Evolutionary conservation across 2,329 filamentous ascomycete species (phyloP), one percentile per base, ranked within the genome.

Genomic region (Phialophora macrospora): DNA sequence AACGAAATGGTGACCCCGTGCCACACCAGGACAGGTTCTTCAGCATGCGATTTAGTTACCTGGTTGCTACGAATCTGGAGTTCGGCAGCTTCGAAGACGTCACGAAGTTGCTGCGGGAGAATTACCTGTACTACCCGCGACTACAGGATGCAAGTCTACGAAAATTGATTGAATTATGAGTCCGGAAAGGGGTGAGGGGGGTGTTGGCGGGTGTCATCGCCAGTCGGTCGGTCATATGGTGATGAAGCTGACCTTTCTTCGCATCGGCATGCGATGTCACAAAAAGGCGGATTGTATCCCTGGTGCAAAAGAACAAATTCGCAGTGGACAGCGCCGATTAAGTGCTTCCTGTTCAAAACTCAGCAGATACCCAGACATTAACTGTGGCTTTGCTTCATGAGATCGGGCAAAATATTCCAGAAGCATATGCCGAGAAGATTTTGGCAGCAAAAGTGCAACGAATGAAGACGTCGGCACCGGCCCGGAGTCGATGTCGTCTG

Each of bases 301-400:
- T 34, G 11, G 9, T 12, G 32, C 32, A 34, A 34, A 34, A 12
- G 9, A 34, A 34, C 9, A 34, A 34, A 12, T 12, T 12, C 32
- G 32, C 32, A 34, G 32, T 34, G 32, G 12, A 34, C 32, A 12
- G 32, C 9, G 32, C 11, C 32, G 32, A 34, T 34, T 34, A 11
- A 34, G 11, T 34, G 32, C 32, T 65, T 38, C 57, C 63, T 26
- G 14, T 34, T 7, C 49, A 56, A 26, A 56, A 14, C 44, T 48
- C 28, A 20, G 63, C 57, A 9, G 14, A 68, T 70, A 22, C 68
- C 11, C 68, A 74, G 6, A 74, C 76, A 2, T 68, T 79, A 3
- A 71, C 78, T 26, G 79, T 78, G 0, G 76, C 78, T 7, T 70
- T 81, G 9, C 72, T 81, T 4, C 79, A 81, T 65, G 79, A 81